phyloP scores from a whole-genome alignment of 371 early-diverging fungal genomes.

The Fennellomyces sp. region DNA sequence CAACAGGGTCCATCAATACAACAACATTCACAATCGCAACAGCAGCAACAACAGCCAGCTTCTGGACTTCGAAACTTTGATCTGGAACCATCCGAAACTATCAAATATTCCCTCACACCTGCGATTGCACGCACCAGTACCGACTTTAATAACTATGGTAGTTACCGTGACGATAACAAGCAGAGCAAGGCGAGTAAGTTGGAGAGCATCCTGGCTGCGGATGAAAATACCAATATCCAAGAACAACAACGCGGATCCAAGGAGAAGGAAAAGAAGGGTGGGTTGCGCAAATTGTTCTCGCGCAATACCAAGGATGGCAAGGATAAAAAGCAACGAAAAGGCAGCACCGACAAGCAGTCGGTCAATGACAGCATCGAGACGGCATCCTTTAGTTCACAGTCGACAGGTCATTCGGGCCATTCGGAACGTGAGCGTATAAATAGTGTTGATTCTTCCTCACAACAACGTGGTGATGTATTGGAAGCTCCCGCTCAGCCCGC shows the following conservation, averaged over 20 bases:
- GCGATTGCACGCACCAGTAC: slow-evolving; percentile 37
- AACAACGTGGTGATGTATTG: slow-evolving; percentile 6
- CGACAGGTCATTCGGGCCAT: slow-evolving; percentile 29
- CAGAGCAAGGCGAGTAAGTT: slow-evolving; percentile 27
- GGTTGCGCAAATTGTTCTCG: slow-evolving; percentile 48
- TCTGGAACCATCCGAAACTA: slow-evolving; percentile 41
- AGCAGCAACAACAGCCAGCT: slow-evolving; percentile 9
- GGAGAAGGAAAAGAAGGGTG: slow-evolving; percentile 36
- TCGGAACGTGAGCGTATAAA: slow-evolving; percentile 31
- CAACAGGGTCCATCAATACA: not conserved
- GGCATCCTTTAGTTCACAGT: slow-evolving; percentile 41
- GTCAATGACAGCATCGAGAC: slow-evolving; percentile 30
- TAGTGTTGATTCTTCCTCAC: slow-evolving; percentile 28
- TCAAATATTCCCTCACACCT: slow-evolving; percentile 52
- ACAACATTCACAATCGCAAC: not conserved
- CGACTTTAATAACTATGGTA: slow-evolving; percentile 12
- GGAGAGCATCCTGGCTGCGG: slow-evolving; percentile 20
- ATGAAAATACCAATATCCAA: slow-evolving; percentile 3
- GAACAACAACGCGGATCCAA: slow-evolving; percentile 13
- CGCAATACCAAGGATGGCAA: slow-evolving; percentile 29
- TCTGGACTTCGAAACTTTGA: slow-evolving; percentile 10
- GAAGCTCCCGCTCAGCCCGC: slow-evolving; percentile 15
- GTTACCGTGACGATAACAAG: not conserved
- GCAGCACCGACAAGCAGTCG: slow-evolving; percentile 13
- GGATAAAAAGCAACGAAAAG: slow-evolving; percentile 30